phyloP scores from a whole-genome alignment of 345 rosid species.

The Hirschfeldia incana region DNA sequence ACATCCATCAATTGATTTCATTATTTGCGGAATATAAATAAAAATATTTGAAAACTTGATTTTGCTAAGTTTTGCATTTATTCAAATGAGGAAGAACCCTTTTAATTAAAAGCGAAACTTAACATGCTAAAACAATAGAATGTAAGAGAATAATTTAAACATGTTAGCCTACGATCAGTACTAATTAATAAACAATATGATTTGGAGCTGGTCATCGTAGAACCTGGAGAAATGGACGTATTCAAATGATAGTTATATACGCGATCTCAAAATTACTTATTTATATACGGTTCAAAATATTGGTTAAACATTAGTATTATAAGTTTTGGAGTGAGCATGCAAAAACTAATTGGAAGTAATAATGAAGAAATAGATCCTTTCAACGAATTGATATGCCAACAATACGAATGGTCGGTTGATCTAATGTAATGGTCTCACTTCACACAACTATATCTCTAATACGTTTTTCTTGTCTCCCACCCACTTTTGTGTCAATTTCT shows the following conservation, averaged over 20 bases:
- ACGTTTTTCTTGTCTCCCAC: constrained; percentile 36
- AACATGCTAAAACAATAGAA: neutral
- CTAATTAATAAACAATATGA: neutral
- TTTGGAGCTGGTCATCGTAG: neutral
- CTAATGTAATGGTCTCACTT: constrained; percentile 32
- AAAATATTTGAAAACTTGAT: too few relatives aligned
- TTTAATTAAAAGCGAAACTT: neutral
- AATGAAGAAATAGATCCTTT: constrained; percentile 7
- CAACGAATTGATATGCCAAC: constrained; percentile 27
- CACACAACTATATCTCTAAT: constrained; percentile 24
- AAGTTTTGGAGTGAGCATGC: constrained; percentile 12
- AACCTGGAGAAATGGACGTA: neutral
- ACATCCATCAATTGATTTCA: constrained; percentile 7
- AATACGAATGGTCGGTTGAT: constrained; percentile 35
- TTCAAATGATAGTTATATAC: neutral
- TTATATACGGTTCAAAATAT: neutral
- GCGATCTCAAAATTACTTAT: neutral
- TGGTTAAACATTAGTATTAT: neutral
- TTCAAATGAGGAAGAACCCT: neutral
- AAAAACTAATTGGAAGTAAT: constrained; percentile 19
- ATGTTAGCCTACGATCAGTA: neutral
- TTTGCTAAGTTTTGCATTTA: neutral
- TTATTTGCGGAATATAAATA: neutral
- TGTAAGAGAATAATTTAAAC: neutral
- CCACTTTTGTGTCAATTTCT: constrained; percentile 10